Evolutionary conservation across 2,329 filamentous ascomycete genomes (phyloP), one percentile per base, ranked within the genome.

Genomic region (Stachybotrys chlorohalonatus): DNA sequence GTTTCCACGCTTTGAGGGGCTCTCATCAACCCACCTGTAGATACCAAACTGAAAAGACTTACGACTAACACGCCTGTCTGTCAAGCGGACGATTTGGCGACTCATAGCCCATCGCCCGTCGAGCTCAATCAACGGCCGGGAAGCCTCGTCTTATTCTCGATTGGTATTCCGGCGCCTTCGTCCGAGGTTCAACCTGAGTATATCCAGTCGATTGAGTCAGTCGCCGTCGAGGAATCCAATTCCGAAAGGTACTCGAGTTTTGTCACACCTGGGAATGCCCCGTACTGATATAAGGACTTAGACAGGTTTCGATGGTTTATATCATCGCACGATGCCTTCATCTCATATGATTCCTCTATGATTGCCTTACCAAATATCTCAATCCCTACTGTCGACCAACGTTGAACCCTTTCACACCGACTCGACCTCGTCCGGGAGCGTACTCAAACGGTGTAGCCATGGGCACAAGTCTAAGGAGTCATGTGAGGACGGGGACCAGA

Each of bases 281-380:
- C 3, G 13, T 42, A 5, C 36, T 42, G 13, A 42, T 13, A 13
- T 42, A 42, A 42, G 13, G 36, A 42, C 13, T 9, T 42, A 42
- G 36, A 42, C 13, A 42, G 7, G 9, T 42, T 42, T 13, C 13
- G 36, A 42, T 42, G 36, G 13, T 42, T 42, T 13, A 42, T 47
- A n/a, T 16, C 46, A 47, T 47, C 46, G 16, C 54, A 67, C 58
- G 52, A 66, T 66, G 64, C 60, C 57, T 53, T 56, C 55, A 53
- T 59, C 55, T 62, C 60, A 56, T 62, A 53, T 63, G 58, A 63
- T 56, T 60, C 54, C 39, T 51, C 55, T 58, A 63, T 63, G 59
- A 63, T 52, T 60, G 52, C 55, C 57, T 5, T 9, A 9, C 36
- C 36, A 9, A 42, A 13, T 13, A 13, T 13, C 36, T 42, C 9